Evolutionary conservation across 192 early-diverging fungal genomes (phyloP).

Genomic region (Rhizoclosmatium globosum): DNA sequence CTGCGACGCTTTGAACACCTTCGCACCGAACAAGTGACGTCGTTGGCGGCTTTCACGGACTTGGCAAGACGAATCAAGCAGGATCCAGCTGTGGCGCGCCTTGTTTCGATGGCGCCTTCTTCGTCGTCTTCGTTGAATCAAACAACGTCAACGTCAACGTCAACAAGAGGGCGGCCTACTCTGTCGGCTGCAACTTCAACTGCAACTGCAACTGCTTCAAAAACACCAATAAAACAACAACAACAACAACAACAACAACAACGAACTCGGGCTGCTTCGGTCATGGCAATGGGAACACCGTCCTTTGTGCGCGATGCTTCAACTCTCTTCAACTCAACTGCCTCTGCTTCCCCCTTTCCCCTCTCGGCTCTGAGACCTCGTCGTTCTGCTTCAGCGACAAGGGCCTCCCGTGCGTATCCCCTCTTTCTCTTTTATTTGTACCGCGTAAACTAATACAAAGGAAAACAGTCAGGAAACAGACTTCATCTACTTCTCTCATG

Average conservation of each 20-base stretch:
- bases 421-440: no score
- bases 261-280: background rate
- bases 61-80: background rate
- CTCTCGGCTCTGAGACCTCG: background rate
- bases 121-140: background rate
- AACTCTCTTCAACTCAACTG: no score
- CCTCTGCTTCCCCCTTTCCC: background rate
- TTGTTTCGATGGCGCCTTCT: background rate
- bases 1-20: slow-evolving; percentile 4
- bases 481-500: no score
- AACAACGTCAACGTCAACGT: background rate
- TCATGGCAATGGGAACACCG: background rate
- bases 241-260: slow-evolving; percentile 7
- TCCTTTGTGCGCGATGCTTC: background rate
- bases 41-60: background rate
- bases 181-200: background rate
- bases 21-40: background rate
- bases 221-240: background rate
- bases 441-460: no score
- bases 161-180: background rate
- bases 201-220: background rate
- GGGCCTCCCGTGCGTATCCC: background rate
- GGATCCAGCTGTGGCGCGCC: background rate
- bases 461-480: no score
- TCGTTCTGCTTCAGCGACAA: background rate